Conservation (phyloP, 352 stramenopile genomes). For the Pythium diclinum region DNA sequence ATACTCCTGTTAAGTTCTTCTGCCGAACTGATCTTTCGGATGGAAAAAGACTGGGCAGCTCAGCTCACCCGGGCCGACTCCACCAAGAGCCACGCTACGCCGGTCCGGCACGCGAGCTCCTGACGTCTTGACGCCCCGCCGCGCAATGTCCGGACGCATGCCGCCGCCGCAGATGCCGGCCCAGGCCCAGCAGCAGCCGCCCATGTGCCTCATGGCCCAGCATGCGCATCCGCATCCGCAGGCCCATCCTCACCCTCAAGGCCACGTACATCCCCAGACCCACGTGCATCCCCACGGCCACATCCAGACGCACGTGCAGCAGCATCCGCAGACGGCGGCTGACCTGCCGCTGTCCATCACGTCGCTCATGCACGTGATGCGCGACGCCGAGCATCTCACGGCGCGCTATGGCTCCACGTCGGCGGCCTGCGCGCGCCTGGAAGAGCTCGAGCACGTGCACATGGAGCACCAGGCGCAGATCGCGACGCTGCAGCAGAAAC, state of each 20-base stretch:
- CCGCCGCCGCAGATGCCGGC: neutral
- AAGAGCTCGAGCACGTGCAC: conserved; percentile 32
- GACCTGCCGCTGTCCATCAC: conserved; percentile 24
- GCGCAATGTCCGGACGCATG: conserved; percentile 11
- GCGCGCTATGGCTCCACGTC: conserved; percentile 33
- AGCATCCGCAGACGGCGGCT: neutral
- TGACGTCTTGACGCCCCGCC: neutral
- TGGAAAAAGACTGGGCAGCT: neutral
- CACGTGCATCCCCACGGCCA: too few relatives aligned
- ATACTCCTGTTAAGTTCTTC: neutral
- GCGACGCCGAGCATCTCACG: conserved; percentile 38
- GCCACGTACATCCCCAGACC: neutral
- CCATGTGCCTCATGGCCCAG: conserved; percentile 4
- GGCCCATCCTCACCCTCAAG: neutral
- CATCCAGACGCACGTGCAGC: neutral
- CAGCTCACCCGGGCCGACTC: neutral
- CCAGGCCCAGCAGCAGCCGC: neutral
- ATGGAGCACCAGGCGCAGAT: conserved; percentile 26
- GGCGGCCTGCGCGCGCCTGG: conserved; percentile 28
- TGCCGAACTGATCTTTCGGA: neutral
- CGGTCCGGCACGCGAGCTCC: too few relatives aligned
- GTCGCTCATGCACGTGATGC: conserved; percentile 27
- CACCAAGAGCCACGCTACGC: neutral
- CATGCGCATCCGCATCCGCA: conserved; percentile 1
- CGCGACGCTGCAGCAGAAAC: conserved; percentile 27